Conservation (phyloP, 345 rosid genomes). For the Tarenaya hassleriana region DNA sequence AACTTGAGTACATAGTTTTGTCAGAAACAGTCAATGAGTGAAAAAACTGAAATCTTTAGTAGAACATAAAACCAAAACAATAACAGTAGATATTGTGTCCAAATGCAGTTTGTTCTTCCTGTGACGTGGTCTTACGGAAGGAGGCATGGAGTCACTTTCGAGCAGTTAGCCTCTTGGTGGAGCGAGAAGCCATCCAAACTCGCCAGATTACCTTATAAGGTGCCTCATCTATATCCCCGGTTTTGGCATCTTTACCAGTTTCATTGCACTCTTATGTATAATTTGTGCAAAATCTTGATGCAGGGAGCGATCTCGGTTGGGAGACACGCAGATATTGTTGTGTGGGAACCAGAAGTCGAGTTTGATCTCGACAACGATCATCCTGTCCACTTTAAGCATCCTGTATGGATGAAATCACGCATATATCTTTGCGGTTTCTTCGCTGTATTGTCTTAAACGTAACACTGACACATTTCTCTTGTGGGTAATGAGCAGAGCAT, state of each 20-base stretch:
- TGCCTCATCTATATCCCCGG: conserved; percentile 17
- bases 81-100: neutral
- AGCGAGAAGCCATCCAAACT: conserved; percentile 88
- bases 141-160: conserved; percentile 63
- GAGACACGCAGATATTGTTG: conserved; percentile 68
- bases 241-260: neutral
- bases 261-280: neutral
- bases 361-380: conserved; percentile 55
- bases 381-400: conserved; percentile 65
- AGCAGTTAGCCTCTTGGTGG: conserved; percentile 79
- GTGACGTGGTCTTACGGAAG: conserved; percentile 83
- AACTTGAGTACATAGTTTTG: too few species aligned
- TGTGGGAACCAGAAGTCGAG: conserved; percentile 79
- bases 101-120: conserved; percentile 81
- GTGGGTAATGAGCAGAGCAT: conserved; percentile 40
- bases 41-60: conserved; percentile 14
- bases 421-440: neutral
- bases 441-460: too few species aligned
- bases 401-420: conserved; percentile 34
- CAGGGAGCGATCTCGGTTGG: conserved; percentile 77
- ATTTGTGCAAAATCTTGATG: conserved; percentile 9
- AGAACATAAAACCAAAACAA: conserved; percentile 11
- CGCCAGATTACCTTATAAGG: conserved; percentile 66
- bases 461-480: too few species aligned
- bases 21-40: neutral